phyloP scores from a whole-genome alignment of 1,139 yeast species.

The Debaryomyces robertsiae region DNA sequence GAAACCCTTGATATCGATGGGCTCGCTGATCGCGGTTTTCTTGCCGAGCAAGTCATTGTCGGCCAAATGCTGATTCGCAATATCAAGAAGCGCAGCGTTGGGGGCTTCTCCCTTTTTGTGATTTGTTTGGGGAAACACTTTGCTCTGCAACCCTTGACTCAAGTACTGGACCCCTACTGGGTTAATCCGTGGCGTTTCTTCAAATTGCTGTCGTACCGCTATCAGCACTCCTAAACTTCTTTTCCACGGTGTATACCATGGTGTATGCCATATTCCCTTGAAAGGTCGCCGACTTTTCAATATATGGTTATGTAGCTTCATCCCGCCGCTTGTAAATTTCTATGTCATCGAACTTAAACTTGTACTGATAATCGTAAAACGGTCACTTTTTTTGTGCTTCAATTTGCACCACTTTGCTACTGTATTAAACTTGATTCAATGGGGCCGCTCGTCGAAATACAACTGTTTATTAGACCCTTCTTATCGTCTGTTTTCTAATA shows the following conservation, averaged over 20 bases:
- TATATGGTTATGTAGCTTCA: slow-evolving; percentile 5
- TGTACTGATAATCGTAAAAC: too few relatives aligned
- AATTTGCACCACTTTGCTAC: too few relatives aligned
- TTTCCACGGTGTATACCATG: slow-evolving; percentile 2
- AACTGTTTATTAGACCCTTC: slow-evolving; percentile 4
- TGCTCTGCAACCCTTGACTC: slow-evolving; percentile 57
- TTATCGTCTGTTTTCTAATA: too few relatives aligned
- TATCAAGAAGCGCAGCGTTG: slow-evolving; percentile 47
- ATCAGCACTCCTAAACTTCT: background rate
- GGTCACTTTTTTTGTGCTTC: too few relatives aligned
- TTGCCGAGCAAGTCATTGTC: slow-evolving; percentile 76
- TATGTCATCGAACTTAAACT: too few relatives aligned
- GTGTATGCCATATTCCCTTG: background rate
- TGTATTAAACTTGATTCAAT: too few relatives aligned
- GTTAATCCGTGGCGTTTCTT: slow-evolving; percentile 58
- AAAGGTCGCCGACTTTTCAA: background rate
- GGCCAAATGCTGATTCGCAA: slow-evolving; percentile 63
- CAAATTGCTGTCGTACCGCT: background rate
- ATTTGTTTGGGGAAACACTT: slow-evolving; percentile 55
- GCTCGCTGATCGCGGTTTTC: slow-evolving; percentile 64
- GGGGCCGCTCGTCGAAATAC: background rate
- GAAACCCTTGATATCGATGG: slow-evolving; percentile 58
- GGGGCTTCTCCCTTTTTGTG: slow-evolving; percentile 27
- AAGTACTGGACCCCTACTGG: slow-evolving; percentile 70
- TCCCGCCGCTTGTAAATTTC: background rate